phyloP scores from a whole-genome alignment of 495 filamentous ascomycete species.

The Hypoxylon crocopeplum region DNA sequence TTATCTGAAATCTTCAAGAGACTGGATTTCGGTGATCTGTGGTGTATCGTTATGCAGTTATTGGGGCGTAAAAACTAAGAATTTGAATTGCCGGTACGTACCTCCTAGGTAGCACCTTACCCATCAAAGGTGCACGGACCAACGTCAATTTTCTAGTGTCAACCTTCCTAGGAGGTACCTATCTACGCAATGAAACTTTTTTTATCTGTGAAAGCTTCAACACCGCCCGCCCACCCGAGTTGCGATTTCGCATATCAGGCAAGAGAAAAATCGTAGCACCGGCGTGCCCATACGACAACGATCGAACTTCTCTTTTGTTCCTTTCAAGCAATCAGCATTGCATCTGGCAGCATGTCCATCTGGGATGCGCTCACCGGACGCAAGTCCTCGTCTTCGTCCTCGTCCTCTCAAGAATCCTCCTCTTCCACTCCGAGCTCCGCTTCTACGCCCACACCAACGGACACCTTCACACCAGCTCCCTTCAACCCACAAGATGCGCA shows the following conservation, averaged over 20 bases:
- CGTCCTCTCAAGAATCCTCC: slow-evolving; percentile 43
- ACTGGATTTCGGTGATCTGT: background rate
- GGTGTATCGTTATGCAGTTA: background rate
- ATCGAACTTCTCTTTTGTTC: slow-evolving; percentile 3
- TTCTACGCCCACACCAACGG: slow-evolving; percentile 45
- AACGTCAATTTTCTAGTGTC: too few relatives aligned
- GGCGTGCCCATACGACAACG: background rate
- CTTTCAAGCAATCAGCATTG: background rate
- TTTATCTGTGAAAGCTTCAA: slow-evolving; percentile 20
- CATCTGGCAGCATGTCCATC: slow-evolving; percentile 65
- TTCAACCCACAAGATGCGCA: slow-evolving; percentile 74
- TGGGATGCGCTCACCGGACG: slow-evolving; percentile 89
- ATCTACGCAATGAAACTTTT: slow-evolving; percentile 5
- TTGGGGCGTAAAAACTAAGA: background rate
- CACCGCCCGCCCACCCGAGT: slow-evolving; percentile 7
- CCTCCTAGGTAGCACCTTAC: background rate
- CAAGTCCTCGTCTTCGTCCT: slow-evolving; percentile 67
- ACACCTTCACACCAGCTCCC: slow-evolving; percentile 60
- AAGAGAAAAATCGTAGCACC: slow-evolving; percentile 10
- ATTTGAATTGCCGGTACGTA: background rate
- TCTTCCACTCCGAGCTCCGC: slow-evolving; percentile 38
- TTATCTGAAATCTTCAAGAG: too few relatives aligned
- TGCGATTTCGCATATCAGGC: slow-evolving; percentile 17
- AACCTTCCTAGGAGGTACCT: slow-evolving; percentile 21
- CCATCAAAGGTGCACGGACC: slow-evolving; percentile 6